Conservation (phyloP, 192 early-diverging fungal genomes). For the Rhizophagus prolifer region DNA sequence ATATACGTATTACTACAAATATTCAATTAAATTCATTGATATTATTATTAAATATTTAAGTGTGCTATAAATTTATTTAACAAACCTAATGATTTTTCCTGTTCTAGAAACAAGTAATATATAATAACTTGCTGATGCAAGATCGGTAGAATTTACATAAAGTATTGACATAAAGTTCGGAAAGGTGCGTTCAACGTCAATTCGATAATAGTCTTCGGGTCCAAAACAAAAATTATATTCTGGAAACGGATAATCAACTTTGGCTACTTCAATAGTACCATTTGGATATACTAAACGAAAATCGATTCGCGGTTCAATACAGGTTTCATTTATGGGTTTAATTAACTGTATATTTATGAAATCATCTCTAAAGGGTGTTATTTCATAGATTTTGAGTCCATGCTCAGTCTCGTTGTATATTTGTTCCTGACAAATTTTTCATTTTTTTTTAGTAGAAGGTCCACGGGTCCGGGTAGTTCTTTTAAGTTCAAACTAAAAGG, state of each 20-base stretch:
- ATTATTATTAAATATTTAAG: too few relatives aligned
- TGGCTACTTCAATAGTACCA: background rate
- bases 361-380: background rate
- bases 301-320: background rate
- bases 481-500: too few relatives aligned
- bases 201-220: background rate
- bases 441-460: too few relatives aligned
- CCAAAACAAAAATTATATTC: background rate
- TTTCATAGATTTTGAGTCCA: background rate
- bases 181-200: background rate
- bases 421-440: too few relatives aligned
- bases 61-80: too few relatives aligned
- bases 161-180: background rate
- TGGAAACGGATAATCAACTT: background rate
- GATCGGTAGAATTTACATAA: background rate
- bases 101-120: background rate
- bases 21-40: too few relatives aligned
- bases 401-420: background rate
- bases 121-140: background rate
- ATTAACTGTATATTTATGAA: background rate
- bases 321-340: background rate
- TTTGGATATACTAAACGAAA: background rate
- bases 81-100: background rate
- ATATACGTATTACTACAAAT: background rate
- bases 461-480: too few relatives aligned